Base-by-base conservation (phyloP, 2,329 filamentous ascomycete species). In the Aspergillus glaucus region DNA sequence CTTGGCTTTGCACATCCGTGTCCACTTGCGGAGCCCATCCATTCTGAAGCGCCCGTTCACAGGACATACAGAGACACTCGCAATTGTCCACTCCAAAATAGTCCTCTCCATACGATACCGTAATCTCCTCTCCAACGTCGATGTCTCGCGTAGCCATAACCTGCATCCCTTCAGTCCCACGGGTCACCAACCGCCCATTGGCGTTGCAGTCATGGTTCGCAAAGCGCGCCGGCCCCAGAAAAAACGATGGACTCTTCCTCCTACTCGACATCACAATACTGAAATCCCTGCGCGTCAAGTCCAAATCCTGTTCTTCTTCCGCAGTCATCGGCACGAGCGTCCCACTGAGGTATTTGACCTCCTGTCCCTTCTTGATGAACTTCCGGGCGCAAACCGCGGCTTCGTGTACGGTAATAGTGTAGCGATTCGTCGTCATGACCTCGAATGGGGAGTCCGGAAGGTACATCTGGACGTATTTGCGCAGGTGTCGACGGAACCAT, bases 151-250 rank as follows among this genome's bases (percentile, higher is more conserved):
- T 82, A 2, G 93, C 89, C 44, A 95, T 82, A 49, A 98, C 91
- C 62, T 94, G 87, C 74, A 98, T 96, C 32, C 89, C 89, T 50
- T 91, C 84, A 49, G 85, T 82, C 42, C 90, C 88, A 32, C 83
- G 86, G 32, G 89, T 96, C 58, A 88, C 85, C 41, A 98, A 79
- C 62, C 85, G 82, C 7, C 91, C 91, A 72, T 97, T 98, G 28
- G 93, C 89, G 57, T 87, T 80, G 71, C 93, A 98, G 68, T 98
- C 93, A 70, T 98, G 93, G 64, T 98, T 98, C 22, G 93, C 90
- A 67, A 98, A 97, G 45, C 93, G 84, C 30, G 93, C 93, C 6
- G 93, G 94, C 0, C 93, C 93, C 65, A 98, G 84, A 65, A 98
- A 97, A 39, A 98, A 75, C 45, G 88, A 95, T 26, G 91, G 87